Conservation (phyloP, 73 alveolate genomes). For the Paramecium tetraurelia region DNA sequence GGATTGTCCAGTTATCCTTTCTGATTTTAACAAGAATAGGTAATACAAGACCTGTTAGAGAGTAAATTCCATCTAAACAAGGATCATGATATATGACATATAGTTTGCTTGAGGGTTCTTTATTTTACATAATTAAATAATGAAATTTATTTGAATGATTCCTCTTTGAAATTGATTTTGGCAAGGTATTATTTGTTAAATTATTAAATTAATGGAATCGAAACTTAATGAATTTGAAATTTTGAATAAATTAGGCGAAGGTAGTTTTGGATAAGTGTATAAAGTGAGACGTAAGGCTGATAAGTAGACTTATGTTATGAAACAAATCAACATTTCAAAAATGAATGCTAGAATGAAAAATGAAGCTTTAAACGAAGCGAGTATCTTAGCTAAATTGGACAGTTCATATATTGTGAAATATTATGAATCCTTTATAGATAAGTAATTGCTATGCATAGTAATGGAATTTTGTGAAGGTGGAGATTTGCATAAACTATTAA, state of each 20-base stretch:
- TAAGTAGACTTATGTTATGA: slow-evolving; percentile 52
- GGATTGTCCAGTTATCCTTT: not conserved
- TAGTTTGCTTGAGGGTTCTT: not conserved
- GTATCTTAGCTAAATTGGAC: slow-evolving; percentile 72
- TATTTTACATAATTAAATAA: not conserved
- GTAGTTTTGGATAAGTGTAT: slow-evolving; percentile 73
- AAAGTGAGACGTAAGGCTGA: slow-evolving; percentile 67
- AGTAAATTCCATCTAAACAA: slow-evolving; percentile 28
- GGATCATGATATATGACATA: slow-evolving; percentile 33
- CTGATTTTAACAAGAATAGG: not conserved
- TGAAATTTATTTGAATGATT: not conserved
- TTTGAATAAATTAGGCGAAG: slow-evolving; percentile 69
- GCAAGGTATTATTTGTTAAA: not conserved
- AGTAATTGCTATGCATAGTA: slow-evolving; percentile 68
- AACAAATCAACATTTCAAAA: slow-evolving; percentile 56
- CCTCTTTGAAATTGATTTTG: not conserved
- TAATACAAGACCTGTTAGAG: not conserved
- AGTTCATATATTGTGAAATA: slow-evolving; percentile 84
- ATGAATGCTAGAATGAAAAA: slow-evolving; percentile 57
- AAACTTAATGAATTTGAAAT: slow-evolving; percentile 73
- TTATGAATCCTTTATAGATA: slow-evolving; percentile 82
- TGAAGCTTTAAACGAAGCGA: slow-evolving; percentile 90
- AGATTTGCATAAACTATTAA: slow-evolving; percentile 77
- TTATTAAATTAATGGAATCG: slow-evolving; percentile 11
- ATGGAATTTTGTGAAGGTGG: slow-evolving; percentile 96